Conservation (phyloP, 2,329 filamentous ascomycete species). For the Seiridium unicorne region DNA sequence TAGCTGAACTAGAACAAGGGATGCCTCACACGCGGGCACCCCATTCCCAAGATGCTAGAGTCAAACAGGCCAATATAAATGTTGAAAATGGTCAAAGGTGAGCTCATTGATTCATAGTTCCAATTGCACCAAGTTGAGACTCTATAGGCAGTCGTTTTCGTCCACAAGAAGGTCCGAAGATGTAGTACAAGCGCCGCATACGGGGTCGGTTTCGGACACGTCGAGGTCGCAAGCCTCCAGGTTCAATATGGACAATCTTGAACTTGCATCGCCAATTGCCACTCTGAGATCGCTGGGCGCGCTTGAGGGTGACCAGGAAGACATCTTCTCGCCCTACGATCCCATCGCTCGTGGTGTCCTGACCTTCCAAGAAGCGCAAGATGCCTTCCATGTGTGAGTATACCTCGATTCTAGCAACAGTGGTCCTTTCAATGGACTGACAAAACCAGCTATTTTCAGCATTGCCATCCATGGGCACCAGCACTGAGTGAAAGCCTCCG, state of each 20-base stretch:
- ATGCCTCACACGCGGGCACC: background rate
- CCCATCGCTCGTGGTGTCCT: background rate
- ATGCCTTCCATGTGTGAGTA: background rate
- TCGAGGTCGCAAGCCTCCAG: background rate
- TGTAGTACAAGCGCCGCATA: too few relatives aligned
- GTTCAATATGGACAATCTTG: background rate
- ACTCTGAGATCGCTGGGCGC: conserved; percentile 1
- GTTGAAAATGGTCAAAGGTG: too few relatives aligned
- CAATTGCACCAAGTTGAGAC: too few relatives aligned
- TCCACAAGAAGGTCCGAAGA: too few relatives aligned
- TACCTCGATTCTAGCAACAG: background rate
- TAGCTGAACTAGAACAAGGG: conserved; percentile 1
- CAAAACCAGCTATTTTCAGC: background rate
- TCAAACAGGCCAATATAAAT: background rate
- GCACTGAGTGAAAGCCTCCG: background rate
- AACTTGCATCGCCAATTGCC: conserved; percentile 2
- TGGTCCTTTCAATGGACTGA: background rate
- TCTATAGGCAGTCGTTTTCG: too few relatives aligned
- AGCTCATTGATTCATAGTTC: too few relatives aligned
- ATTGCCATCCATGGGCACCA: conserved; percentile 4
- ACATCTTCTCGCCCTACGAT: conserved; percentile 1
- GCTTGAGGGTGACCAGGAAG: background rate
- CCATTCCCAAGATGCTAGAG: background rate
- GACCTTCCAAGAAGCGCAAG: background rate
- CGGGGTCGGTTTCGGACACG: background rate